Percentiles rank a stretch among this genome's conserved stretches.
Evolutionary conservation across 257 asterid genomes (phyloP).

Genomic region (Solanum etuberosum): DNA sequence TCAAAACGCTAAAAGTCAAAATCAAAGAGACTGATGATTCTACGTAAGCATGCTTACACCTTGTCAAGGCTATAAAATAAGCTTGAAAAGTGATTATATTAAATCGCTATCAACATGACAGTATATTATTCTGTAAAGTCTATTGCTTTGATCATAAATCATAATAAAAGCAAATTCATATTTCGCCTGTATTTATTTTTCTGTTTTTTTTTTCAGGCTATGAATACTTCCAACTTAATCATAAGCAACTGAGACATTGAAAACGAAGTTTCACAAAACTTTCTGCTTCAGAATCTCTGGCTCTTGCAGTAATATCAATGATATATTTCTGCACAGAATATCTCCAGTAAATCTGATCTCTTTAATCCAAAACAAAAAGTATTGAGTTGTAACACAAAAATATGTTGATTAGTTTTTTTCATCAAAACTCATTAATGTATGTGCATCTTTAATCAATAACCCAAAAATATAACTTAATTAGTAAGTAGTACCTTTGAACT

Average conservation of each 20-base stretch:
- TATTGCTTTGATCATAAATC: neutral
- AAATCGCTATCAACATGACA: neutral
- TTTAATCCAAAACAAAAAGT: neutral
- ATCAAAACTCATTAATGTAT: neutral
- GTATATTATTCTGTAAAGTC: neutral
- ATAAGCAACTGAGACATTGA: neutral
- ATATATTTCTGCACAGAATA: neutral
- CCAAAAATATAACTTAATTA: too few species aligned
- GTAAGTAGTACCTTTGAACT: conserved; percentile 46
- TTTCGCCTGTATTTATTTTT: neutral
- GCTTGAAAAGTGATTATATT: neutral
- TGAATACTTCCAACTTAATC: neutral
- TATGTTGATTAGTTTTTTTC: neutral
- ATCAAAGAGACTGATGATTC: neutral
- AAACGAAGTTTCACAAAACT: neutral
- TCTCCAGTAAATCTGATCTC: neutral
- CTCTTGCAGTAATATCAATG: neutral
- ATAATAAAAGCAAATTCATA: neutral
- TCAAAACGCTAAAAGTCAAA: neutral
- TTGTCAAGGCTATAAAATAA: neutral
- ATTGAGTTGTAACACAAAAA: neutral
- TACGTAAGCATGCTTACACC: neutral
- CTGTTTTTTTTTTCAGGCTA: neutral
- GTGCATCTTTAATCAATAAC: neutral
- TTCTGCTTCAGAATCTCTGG: neutral